Evolutionary conservation across 2,329 filamentous ascomycete species (phyloP).

Genomic region (Colletotrichum salicis): DNA sequence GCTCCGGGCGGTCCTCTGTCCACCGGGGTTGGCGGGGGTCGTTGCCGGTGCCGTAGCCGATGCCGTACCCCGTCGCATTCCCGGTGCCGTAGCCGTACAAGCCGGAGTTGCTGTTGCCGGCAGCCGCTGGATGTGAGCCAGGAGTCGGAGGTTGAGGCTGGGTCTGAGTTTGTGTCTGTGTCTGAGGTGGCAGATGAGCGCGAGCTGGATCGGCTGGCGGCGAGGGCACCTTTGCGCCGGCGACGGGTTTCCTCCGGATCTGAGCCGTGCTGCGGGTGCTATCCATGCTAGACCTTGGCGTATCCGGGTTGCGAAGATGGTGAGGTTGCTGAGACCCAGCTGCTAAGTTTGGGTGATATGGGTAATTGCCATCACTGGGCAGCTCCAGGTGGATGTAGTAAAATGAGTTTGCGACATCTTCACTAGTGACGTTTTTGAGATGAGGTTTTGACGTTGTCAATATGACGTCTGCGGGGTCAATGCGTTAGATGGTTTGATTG

Average conservation of each 20-base stretch:
- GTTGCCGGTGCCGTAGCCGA: neutral
- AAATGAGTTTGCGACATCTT: slow-evolving; percentile 86
- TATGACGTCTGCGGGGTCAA: slow-evolving; percentile 76
- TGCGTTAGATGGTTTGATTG: slow-evolving; percentile 26
- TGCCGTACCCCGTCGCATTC: slow-evolving; percentile 8
- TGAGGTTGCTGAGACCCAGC: slow-evolving; percentile 39
- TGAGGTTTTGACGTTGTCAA: slow-evolving; percentile 91
- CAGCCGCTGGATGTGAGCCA: slow-evolving; percentile 14
- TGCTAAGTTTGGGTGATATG: slow-evolving; percentile 38
- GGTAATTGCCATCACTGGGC: slow-evolving; percentile 58
- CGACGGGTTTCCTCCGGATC: slow-evolving; percentile 64
- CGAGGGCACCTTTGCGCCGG: slow-evolving; percentile 41
- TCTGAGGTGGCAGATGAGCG: neutral
- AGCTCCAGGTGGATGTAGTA: slow-evolving; percentile 90
- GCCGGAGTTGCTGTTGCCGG: neutral
- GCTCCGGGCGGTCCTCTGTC: slow-evolving; percentile 13
- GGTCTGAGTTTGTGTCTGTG: neutral
- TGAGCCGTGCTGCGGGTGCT: slow-evolving; percentile 52
- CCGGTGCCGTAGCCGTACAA: slow-evolving; percentile 11
- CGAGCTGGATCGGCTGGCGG: slow-evolving; percentile 20
- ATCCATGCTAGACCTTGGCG: slow-evolving; percentile 57
- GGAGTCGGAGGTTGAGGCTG: neutral
- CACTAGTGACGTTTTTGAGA: slow-evolving; percentile 85
- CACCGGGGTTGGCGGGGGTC: neutral
- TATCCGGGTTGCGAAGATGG: slow-evolving; percentile 41